Evolutionary conservation across 179 eudicot species (phyloP).

Genomic region (Spinacia oleracea): DNA sequence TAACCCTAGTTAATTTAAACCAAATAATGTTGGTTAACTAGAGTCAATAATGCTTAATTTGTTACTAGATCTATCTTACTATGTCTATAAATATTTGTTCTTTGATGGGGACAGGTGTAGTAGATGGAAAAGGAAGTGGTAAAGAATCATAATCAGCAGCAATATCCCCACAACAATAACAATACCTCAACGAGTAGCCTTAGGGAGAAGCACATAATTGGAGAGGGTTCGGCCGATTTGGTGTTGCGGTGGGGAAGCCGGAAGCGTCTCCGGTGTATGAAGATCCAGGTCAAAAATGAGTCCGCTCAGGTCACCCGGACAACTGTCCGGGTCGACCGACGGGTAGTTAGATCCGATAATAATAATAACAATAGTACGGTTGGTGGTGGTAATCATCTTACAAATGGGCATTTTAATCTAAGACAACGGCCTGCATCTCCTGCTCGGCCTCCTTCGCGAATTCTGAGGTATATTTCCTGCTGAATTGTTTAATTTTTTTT

Average conservation of each 20-base stretch:
- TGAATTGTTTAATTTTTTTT: neutral
- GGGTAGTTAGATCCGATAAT: constrained; percentile 53
- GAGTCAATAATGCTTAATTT: constrained; percentile 2
- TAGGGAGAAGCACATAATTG: constrained; percentile 38
- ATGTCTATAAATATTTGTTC: neutral
- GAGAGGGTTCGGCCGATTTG: constrained; percentile 53
- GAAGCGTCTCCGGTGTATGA: constrained; percentile 84
- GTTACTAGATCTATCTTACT: constrained; percentile 4
- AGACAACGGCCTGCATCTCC: constrained; percentile 69
- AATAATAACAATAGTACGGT: constrained; percentile 11
- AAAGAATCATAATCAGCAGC: constrained; percentile 34
- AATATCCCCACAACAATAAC: constrained; percentile 7
- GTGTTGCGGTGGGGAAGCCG: constrained; percentile 87
- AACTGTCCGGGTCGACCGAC: constrained; percentile 53
- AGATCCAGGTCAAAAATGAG: constrained; percentile 59
- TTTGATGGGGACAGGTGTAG: constrained; percentile 36
- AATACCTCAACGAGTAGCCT: constrained; percentile 25
- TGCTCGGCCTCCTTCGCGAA: constrained; percentile 51
- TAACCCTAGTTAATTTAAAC: constrained; percentile 23
- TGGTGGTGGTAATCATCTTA: constrained; percentile 10
- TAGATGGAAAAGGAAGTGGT: constrained; percentile 46
- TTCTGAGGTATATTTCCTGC: constrained; percentile 49
- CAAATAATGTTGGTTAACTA: constrained; percentile 10
- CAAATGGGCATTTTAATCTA: constrained; percentile 55
- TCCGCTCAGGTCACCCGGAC: constrained; percentile 36